Conservation (phyloP, 2,329 filamentous ascomycete species). For the Bipolaris gigantea region DNA sequence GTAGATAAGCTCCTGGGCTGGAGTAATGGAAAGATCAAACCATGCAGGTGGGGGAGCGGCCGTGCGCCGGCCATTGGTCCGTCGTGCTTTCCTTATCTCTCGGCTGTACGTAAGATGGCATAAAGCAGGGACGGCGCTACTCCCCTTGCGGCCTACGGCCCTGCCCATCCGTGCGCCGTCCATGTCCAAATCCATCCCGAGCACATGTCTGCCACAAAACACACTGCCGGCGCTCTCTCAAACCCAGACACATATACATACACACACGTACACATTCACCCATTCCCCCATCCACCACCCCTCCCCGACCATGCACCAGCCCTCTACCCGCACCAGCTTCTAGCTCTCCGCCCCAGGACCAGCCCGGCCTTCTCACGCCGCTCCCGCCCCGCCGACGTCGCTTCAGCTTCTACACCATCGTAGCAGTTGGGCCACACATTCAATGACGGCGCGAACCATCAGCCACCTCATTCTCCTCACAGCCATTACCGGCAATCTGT, state of each 20-base stretch:
- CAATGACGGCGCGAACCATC: conserved; percentile 49
- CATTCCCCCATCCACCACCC: conserved; percentile 18
- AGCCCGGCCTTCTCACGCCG: conserved; percentile 18
- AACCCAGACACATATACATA: background rate
- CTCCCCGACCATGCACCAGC: conserved; percentile 28
- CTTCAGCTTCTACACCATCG: conserved; percentile 17
- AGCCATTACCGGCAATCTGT: conserved; percentile 45
- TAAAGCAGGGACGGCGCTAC: conserved; percentile 15
- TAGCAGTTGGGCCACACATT: conserved; percentile 22
- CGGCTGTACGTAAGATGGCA: conserved; percentile 16
- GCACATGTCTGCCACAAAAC: conserved; percentile 42
- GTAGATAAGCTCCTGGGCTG: conserved; percentile 23
- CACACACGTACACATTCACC: conserved; percentile 3
- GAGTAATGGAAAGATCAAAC: conserved; percentile 15
- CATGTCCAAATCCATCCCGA: conserved; percentile 22
- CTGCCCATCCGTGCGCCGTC: conserved; percentile 9
- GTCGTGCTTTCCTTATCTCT: conserved; percentile 33
- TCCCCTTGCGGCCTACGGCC: conserved; percentile 10
- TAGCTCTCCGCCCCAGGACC: conserved; percentile 23
- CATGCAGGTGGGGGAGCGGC: conserved; percentile 27
- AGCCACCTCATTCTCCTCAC: conserved; percentile 48
- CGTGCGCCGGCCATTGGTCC: conserved; percentile 25
- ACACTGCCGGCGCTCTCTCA: conserved; percentile 29
- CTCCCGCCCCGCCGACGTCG: conserved; percentile 13
- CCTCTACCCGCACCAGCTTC: conserved; percentile 23